These are phyloP conservation scores for Aspergillus tamarii DNA, from an alignment of 2,329 filamentous ascomycete genomes.

Conservation along the genomic window DNA sequence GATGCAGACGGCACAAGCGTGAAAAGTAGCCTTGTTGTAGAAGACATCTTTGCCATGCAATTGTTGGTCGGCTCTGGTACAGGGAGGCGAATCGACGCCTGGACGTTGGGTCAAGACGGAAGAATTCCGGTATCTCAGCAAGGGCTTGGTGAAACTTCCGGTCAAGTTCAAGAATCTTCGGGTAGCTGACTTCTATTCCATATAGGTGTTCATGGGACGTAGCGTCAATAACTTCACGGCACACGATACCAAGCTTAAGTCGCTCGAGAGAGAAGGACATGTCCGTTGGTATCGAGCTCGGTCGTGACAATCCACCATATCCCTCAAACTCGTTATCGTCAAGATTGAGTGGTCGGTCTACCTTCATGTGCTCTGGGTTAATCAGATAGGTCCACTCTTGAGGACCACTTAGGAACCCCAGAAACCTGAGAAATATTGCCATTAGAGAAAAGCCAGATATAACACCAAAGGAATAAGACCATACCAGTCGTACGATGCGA, in stretches of 20 bases:
- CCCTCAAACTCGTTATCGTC: slow-evolving; percentile 42
- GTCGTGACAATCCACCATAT: slow-evolving; percentile 24
- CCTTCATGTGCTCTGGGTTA: slow-evolving; percentile 45
- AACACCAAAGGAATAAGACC: neutral
- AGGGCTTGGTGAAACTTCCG: slow-evolving; percentile 36
- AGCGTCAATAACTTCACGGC: slow-evolving; percentile 45
- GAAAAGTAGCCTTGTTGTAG: slow-evolving; percentile 41
- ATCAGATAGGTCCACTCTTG: slow-evolving; percentile 50
- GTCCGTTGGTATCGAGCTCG: slow-evolving; percentile 42
- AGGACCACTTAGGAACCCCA: slow-evolving; percentile 46
- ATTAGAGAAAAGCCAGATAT: neutral
- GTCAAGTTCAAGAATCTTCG: slow-evolving; percentile 44
- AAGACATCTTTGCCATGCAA: slow-evolving; percentile 41
- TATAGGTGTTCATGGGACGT: slow-evolving; percentile 31
- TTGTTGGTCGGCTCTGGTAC: slow-evolving; percentile 31
- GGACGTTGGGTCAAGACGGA: slow-evolving; percentile 39
- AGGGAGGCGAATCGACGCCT: slow-evolving; percentile 30
- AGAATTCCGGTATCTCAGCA: slow-evolving; percentile 38
- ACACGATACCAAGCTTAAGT: slow-evolving; percentile 45
- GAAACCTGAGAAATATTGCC: slow-evolving; percentile 31
- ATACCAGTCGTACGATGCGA: slow-evolving; percentile 49
- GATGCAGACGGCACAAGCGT: slow-evolving; percentile 44
- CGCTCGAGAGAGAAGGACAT: slow-evolving; percentile 52
- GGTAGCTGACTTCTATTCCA: slow-evolving; percentile 35
- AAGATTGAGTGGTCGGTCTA: slow-evolving; percentile 47